Conservation (phyloP, 345 rosid genomes). For the Psidium guajava region DNA sequence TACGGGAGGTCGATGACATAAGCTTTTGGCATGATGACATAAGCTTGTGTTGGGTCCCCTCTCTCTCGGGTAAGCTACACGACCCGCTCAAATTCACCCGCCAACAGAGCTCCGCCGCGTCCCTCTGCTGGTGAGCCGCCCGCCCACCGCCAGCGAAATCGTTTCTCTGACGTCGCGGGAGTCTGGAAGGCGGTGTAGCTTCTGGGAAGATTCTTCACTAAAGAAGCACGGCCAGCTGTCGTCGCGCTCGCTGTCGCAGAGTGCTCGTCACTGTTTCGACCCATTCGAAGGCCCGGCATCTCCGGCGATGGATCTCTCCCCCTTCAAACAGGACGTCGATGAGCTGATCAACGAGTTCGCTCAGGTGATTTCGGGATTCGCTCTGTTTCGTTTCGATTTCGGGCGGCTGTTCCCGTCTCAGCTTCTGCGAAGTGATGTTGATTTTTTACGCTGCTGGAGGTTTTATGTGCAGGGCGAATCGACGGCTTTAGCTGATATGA, state of each 20-base stretch:
- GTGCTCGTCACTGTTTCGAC: background rate
- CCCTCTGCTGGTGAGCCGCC: background rate
- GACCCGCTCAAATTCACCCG: background rate
- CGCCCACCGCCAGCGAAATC: background rate
- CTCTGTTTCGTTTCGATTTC: background rate
- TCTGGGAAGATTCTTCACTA: background rate
- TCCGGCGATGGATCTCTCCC: background rate
- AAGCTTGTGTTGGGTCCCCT: no score
- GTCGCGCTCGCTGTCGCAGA: background rate
- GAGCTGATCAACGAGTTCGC: conserved; percentile 10
- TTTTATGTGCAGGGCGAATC: background rate
- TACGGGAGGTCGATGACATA: background rate
- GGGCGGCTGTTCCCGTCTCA: background rate
- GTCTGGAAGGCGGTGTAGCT: background rate
- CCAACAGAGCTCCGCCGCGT: background rate
- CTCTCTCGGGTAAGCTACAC: background rate
- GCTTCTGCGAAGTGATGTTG: background rate
- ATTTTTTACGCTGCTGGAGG: background rate
- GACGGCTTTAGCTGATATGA: conserved; percentile 1
- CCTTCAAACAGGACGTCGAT: conserved; percentile 9
- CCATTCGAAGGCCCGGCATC: background rate
- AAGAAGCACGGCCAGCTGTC: background rate
- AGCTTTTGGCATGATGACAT: background rate
- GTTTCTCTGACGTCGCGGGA: background rate
- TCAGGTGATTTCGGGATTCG: background rate